phyloP scores from a whole-genome alignment of 805 yeast genomes.

The Teunomyces atbi region DNA sequence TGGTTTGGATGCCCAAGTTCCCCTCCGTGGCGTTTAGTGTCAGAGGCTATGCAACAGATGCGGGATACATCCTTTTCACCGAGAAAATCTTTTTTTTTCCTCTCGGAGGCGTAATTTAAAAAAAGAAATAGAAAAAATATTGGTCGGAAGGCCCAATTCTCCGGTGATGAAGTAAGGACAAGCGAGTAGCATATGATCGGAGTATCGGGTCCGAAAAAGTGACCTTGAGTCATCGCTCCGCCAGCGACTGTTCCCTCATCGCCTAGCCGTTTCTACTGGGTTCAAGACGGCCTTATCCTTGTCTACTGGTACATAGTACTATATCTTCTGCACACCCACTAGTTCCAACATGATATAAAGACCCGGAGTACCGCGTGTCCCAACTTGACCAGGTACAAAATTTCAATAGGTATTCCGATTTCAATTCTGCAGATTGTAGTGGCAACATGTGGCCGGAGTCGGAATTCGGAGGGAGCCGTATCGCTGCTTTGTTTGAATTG shows the following conservation, averaged over 20 bases:
- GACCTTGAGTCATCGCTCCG: conserved; percentile 3
- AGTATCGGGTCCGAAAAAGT: not conserved
- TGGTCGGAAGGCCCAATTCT: not conserved
- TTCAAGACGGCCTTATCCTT: not conserved
- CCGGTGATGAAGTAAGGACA: not conserved
- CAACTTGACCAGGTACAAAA: too few species aligned
- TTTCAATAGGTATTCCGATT: not conserved
- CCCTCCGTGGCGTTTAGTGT: conserved; percentile 1
- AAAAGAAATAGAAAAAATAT: not conserved
- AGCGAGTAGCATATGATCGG: conserved; percentile 3
- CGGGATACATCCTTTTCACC: conserved; percentile 3
- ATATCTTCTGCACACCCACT: not conserved
- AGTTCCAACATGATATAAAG: not conserved
- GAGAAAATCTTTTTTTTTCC: not conserved
- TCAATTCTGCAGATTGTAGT: not conserved
- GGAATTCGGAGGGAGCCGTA: not conserved
- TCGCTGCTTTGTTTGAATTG: too few species aligned
- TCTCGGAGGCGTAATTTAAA: not conserved
- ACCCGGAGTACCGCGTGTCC: not conserved
- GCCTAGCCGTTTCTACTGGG: too few species aligned
- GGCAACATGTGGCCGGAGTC: not conserved
- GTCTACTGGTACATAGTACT: not conserved
- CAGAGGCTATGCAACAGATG: not conserved
- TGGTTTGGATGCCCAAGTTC: not conserved
- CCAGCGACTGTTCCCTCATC: too few species aligned